Evolutionary conservation across 805 yeast genomes (phyloP), one percentile per base, ranked within the genome.

Genomic region (Zygosaccharomyces lentus): DNA sequence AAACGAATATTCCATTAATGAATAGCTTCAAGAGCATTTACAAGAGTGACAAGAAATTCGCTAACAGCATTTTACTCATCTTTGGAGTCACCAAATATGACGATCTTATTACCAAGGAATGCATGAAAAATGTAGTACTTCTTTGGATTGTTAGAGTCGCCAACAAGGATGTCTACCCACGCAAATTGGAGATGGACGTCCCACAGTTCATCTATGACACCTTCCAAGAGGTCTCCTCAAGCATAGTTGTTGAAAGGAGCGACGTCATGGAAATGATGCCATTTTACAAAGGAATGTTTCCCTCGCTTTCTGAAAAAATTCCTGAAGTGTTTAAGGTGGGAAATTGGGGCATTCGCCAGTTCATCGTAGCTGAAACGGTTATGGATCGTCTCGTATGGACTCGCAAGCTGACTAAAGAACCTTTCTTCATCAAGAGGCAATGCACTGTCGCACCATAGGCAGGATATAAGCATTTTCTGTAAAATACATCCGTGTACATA

Each of bases 71-170:
- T 17, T 60, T 80, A 9, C 61, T 80, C 21, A 67, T 78, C 1
- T 74, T 81, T 58, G 90, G 88, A 7, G 72, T 79, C 9, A 62
- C 75, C 2, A 69, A 72, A 16, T 80, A 74, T 54, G 81, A 78
- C 4, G 80, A 77, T 37, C 55, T 84, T 12, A 56, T 73, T 2
- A 65, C 66, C 6, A 68, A 76, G 35, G 69, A 73, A 34, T 70
- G 79, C 37, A 65, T 79, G 47, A 82, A 81, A 46, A 84, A 81
- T 53, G 75, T 76, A 2, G 67, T 85, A 62, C 61, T 82, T 16
- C 62, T 85, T 32, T 85, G 83, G 78, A 67, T 84, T 21, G 76
- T 84, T 29, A 71, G 88, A 54, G 74, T 78, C 47, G 67, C 71
- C 46, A 83, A 81, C 58, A 68, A 67, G 24, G 61, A 61, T 15